A percentile compares a stretch with the other conserved stretches of the same genome.
Evolutionary conservation across 129 eudicot species (phyloP).

Genomic region (Scalesia atractyloides): DNA sequence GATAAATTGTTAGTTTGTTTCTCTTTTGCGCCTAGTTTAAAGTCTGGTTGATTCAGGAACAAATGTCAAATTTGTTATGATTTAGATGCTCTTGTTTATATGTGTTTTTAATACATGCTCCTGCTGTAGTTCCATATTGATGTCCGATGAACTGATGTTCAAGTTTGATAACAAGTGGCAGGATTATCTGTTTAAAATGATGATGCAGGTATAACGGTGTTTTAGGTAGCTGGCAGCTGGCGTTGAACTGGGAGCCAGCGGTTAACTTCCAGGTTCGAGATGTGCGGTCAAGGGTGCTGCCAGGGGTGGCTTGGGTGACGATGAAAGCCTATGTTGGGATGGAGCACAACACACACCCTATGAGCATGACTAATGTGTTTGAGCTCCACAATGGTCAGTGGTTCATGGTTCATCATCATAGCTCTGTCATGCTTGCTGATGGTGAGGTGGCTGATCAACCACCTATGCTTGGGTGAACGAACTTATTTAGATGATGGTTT

Average conservation of each 20-base stretch:
- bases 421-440: slow-evolving; percentile 53
- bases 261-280: slow-evolving; percentile 69
- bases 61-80: background rate
- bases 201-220: slow-evolving; percentile 67
- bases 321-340: slow-evolving; percentile 72
- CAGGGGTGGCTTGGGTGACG: slow-evolving; percentile 90
- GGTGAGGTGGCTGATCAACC: slow-evolving; percentile 59
- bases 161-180: slow-evolving; percentile 3
- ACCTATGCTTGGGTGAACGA: slow-evolving; percentile 44
- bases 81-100: background rate
- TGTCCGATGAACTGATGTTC: background rate
- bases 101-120: background rate
- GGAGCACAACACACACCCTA: slow-evolving; percentile 41
- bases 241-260: slow-evolving; percentile 72
- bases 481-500: slow-evolving; percentile 20
- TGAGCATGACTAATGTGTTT: slow-evolving; percentile 66
- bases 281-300: slow-evolving; percentile 70
- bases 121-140: slow-evolving; percentile 4
- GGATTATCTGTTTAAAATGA: background rate
- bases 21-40: background rate
- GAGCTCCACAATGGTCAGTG: slow-evolving; percentile 81
- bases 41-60: no score
- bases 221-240: slow-evolving; percentile 83
- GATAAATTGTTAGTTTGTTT: background rate
- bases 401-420: slow-evolving; percentile 98